Conservation (phyloP, 2,329 filamentous ascomycete genomes). For the Pestalotiopsis sp. region DNA sequence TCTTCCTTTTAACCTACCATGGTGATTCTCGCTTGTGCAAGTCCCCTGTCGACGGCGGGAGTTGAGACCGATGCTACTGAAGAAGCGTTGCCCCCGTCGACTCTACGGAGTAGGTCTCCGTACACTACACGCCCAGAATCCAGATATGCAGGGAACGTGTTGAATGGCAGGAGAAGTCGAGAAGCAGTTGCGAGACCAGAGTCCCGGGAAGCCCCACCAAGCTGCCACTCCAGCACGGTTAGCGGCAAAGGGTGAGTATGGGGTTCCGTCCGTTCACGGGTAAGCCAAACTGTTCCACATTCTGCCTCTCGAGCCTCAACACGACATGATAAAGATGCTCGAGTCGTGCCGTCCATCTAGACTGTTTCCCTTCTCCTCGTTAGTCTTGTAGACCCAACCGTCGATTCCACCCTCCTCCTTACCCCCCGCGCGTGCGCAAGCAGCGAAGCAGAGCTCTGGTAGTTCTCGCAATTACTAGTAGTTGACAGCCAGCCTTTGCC, state of each 20-base stretch:
- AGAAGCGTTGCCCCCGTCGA: not conserved
- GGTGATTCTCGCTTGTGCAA: slow-evolving; percentile 2
- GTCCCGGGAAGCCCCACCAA: slow-evolving; percentile 5
- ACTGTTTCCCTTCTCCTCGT: slow-evolving; percentile 22
- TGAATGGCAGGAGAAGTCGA: slow-evolving; percentile 2
- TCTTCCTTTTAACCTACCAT: not conserved
- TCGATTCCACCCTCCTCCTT: slow-evolving; percentile 18
- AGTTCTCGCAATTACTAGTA: slow-evolving; percentile 40
- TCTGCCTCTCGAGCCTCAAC: slow-evolving; percentile 4
- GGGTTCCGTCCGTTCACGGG: slow-evolving; percentile 2
- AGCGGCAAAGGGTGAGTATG: slow-evolving; percentile 13
- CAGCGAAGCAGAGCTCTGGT: slow-evolving; percentile 48
- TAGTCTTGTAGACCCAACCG: slow-evolving; percentile 30
- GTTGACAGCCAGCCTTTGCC: slow-evolving; percentile 23
- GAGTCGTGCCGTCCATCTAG: slow-evolving; percentile 16
- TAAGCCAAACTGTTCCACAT: not conserved
- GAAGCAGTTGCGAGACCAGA: slow-evolving; percentile 8
- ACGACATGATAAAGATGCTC: slow-evolving; percentile 13
- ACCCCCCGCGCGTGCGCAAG: slow-evolving; percentile 24
- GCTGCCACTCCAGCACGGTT: slow-evolving; percentile 15
- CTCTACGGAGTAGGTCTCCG: not conserved
- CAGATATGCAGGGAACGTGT: not conserved
- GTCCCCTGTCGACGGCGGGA: slow-evolving; percentile 9
- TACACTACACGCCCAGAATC: not conserved
- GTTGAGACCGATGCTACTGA: slow-evolving; percentile 13